Evolutionary conservation across 78 protist species (phyloP).

Genomic region (Dictyostelium purpureum): DNA sequence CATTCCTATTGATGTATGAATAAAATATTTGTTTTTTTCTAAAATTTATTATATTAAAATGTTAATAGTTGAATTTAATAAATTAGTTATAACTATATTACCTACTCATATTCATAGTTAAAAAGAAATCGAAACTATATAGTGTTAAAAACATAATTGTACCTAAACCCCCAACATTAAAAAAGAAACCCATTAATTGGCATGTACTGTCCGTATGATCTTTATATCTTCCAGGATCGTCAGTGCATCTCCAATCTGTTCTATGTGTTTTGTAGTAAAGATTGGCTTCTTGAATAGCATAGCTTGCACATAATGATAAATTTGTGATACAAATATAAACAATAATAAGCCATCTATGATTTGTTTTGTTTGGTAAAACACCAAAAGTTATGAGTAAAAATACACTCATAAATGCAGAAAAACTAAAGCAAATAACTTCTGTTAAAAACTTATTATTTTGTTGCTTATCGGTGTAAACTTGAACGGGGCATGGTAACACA

Average conservation of each 20-base stretch:
- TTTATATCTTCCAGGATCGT: conserved; percentile 22
- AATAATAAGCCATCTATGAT: background rate
- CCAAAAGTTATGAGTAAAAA: conserved; percentile 1
- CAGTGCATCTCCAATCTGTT: conserved; percentile 14
- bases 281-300: background rate
- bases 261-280: no score
- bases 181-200: background rate
- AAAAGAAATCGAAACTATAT: background rate
- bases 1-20: background rate
- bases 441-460: background rate
- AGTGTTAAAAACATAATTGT: background rate
- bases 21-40: background rate
- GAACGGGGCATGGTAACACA: background rate
- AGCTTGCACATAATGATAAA: background rate
- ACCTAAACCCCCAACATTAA: conserved; percentile 17
- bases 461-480: background rate
- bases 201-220: background rate
- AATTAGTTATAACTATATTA: background rate
- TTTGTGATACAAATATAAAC: background rate
- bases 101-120: conserved; percentile 16
- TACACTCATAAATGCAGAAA: background rate
- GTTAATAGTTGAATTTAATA: background rate
- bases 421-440: background rate
- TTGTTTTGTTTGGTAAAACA: conserved; percentile 1
- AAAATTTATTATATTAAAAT: background rate